Percentiles rank a stretch among this genome's conserved stretches.
These are phyloP conservation scores for Adansonia gregorii DNA, from an alignment of 441 rosid species.

Conservation along the genomic window DNA sequence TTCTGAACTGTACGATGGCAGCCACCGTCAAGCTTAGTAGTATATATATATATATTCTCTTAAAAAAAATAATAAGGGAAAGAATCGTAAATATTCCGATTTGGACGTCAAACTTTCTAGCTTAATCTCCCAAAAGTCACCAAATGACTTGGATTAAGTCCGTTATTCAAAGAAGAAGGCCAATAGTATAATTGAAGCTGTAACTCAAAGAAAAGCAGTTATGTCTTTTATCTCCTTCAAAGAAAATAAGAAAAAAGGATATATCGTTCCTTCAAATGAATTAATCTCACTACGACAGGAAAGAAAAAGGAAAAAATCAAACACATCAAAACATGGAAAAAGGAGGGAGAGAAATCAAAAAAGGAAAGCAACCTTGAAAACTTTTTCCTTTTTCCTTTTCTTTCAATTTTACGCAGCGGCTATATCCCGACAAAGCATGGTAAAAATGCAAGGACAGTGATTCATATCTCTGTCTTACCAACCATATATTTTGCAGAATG, in stretches of 20 bases:
- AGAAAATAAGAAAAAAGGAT: neutral
- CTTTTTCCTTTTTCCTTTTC: constrained; percentile 11
- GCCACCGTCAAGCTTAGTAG: neutral
- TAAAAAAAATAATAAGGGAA: no score
- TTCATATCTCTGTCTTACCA: constrained; percentile 38
- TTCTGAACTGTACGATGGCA: neutral
- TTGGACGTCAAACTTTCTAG: no score
- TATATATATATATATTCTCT: no score
- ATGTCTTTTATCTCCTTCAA: neutral
- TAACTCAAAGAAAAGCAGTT: neutral
- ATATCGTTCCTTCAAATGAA: neutral
- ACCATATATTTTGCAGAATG: constrained; percentile 28
- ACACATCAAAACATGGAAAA: neutral
- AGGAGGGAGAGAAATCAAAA: neutral
- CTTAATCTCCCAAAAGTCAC: no score
- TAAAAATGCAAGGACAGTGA: constrained; percentile 38
- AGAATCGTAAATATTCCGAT: no score
- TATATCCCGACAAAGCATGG: constrained; percentile 41
- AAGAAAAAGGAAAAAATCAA: neutral
- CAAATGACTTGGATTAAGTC: no score
- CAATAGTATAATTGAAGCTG: neutral
- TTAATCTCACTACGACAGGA: neutral
- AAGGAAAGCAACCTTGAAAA: constrained; percentile 23
- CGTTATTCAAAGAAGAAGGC: no score
- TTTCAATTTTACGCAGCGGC: constrained; percentile 22